These are phyloP conservation scores for Silybum marianum DNA, from an alignment of 129 eudicot species.

Conservation along the genomic window DNA sequence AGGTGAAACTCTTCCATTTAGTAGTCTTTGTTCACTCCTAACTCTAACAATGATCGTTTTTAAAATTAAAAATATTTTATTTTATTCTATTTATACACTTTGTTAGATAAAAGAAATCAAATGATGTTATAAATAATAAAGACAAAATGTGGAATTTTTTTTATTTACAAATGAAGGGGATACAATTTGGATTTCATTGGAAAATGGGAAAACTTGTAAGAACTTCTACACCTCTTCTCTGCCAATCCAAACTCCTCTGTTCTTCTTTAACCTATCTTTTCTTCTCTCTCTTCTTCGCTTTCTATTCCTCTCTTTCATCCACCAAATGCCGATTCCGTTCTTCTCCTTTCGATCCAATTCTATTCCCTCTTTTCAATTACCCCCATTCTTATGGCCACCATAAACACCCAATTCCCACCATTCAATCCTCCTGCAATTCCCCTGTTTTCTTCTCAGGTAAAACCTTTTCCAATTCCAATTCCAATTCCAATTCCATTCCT, in stretches of 20 bases:
- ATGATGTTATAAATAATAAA: neutral
- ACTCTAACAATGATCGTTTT: too few relatives aligned
- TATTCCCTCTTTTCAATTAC: slow-evolving; percentile 66
- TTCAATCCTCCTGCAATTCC: slow-evolving; percentile 62
- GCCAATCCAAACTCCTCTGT: slow-evolving; percentile 83
- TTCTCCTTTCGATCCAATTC: slow-evolving; percentile 67
- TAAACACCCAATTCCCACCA: slow-evolving; percentile 67
- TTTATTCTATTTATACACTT: too few relatives aligned
- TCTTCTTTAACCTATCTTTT: slow-evolving; percentile 63
- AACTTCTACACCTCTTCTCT: slow-evolving; percentile 54
- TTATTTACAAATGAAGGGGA: neutral
- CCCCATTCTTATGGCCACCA: slow-evolving; percentile 75
- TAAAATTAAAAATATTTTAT: too few relatives aligned
- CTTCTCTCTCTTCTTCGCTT: slow-evolving; percentile 49
- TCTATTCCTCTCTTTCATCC: slow-evolving; percentile 58
- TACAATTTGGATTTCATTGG: slow-evolving; percentile 3
- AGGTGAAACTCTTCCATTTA: too few relatives aligned
- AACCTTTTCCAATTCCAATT: neutral
- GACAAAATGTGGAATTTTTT: neutral
- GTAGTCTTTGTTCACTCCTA: too few relatives aligned
- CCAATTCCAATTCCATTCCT: too few relatives aligned
- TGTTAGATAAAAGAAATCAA: neutral
- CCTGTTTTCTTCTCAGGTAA: slow-evolving; percentile 78
- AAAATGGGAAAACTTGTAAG: slow-evolving; percentile 34
- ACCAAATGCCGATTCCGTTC: slow-evolving; percentile 72